phyloP scores from a whole-genome alignment of 371 early-diverging fungal genomes.

The Syncephalis fuscata region DNA sequence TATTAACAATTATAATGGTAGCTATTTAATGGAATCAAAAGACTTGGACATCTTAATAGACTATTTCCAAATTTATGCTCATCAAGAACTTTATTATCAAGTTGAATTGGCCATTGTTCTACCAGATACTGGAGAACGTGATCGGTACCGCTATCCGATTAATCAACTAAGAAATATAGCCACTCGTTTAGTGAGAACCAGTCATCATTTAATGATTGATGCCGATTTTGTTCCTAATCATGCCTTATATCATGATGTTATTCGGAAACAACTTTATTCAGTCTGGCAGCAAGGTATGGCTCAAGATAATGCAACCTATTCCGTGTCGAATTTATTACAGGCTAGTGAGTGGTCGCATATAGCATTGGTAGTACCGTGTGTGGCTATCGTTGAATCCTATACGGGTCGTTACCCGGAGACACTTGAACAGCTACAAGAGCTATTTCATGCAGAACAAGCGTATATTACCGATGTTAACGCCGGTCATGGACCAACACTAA shows the following conservation, averaged over 20 bases:
- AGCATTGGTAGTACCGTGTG: constrained; percentile 36
- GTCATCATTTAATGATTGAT: constrained; percentile 36
- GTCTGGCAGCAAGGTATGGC: constrained; percentile 3
- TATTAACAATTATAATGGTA: constrained; percentile 3
- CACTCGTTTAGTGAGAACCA: constrained; percentile 21
- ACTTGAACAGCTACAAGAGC: constrained; percentile 18
- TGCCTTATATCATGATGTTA: constrained; percentile 18
- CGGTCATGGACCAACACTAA: constrained; percentile 39
- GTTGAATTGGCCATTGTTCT: constrained; percentile 23
- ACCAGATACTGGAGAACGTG: constrained; percentile 20
- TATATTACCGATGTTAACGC: constrained; percentile 42
- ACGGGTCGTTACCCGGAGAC: constrained; percentile 16
- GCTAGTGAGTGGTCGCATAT: constrained; percentile 6
- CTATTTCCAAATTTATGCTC: constrained; percentile 21
- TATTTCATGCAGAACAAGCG: constrained; percentile 21
- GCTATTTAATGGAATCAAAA: constrained; percentile 27
- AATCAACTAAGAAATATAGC: constrained; percentile 42
- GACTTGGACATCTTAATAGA: constrained; percentile 21
- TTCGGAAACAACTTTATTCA: constrained; percentile 11
- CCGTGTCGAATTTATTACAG: too few species aligned
- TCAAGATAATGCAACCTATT: too few species aligned
- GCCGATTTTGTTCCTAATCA: constrained; percentile 38
- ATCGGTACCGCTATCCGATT: constrained; percentile 34
- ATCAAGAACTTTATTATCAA: constrained; percentile 11
- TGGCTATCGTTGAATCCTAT: constrained; percentile 25